phyloP scores from a whole-genome alignment of 441 rosid species.

The Theobroma grandiflorum region DNA sequence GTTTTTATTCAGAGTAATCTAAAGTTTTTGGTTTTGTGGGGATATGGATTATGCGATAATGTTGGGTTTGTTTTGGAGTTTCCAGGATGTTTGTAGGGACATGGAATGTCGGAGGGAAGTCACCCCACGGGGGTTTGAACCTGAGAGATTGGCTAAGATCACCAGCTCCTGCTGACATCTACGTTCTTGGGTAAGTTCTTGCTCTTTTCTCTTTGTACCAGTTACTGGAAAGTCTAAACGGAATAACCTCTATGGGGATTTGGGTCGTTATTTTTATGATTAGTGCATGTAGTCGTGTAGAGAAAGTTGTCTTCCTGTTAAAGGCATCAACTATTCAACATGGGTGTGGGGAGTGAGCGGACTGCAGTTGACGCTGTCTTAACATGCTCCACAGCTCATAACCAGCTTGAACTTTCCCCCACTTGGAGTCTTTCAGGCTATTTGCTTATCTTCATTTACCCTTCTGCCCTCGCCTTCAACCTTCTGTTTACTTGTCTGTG shows the following conservation, averaged over 20 bases:
- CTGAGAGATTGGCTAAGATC: conserved; percentile 75
- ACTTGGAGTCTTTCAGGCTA: not conserved
- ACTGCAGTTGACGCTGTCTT: not conserved
- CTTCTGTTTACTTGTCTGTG: not conserved
- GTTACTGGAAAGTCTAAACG: not conserved
- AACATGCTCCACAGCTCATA: conserved; percentile 23
- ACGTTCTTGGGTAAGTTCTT: conserved; percentile 78
- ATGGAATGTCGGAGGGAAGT: conserved; percentile 97
- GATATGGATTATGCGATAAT: not conserved
- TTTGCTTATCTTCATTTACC: not conserved
- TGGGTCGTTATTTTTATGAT: not conserved
- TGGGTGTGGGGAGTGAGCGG: not conserved
- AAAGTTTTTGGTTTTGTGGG: not conserved
- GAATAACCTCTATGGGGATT: too few relatives aligned
- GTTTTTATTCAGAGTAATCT: not conserved
- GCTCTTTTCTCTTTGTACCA: not conserved
- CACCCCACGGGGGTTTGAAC: conserved; percentile 80
- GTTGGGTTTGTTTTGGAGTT: conserved; percentile 24
- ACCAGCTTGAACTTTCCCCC: conserved; percentile 13
- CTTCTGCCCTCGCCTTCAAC: not conserved
- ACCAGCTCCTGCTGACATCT: conserved; percentile 76
- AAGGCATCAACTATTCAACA: not conserved
- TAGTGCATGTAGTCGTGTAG: not conserved
- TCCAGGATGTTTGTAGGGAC: conserved; percentile 95
- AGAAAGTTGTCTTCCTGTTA: not conserved